Conservation (phyloP, 2,329 filamentous ascomycete species). For the Aspergillus novoparasiticus region DNA sequence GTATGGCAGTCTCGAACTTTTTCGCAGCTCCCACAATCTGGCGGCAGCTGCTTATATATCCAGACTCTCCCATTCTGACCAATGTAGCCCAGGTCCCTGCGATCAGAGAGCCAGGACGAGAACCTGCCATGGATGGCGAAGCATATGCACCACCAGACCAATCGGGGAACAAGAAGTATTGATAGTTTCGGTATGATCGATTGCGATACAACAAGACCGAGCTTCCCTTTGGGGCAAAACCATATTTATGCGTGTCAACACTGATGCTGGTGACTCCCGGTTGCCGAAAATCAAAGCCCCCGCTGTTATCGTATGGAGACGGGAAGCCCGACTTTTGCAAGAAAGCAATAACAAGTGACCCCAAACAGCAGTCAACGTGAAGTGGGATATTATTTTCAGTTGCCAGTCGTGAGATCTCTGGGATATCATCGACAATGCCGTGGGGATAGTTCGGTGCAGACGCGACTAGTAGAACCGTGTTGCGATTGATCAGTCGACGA, state of each 20-base stretch:
- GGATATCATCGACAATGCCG: slow-evolving; percentile 95
- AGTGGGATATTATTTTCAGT: slow-evolving; percentile 73
- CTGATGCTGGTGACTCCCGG: slow-evolving; percentile 94
- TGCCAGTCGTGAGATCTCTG: slow-evolving; percentile 79
- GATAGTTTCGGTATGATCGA: slow-evolving; percentile 75
- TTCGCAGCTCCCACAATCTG: slow-evolving; percentile 86
- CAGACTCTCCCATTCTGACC: slow-evolving; percentile 82
- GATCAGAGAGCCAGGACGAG: slow-evolving; percentile 88
- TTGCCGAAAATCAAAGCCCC: slow-evolving; percentile 82
- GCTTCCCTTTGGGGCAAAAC: slow-evolving; percentile 97
- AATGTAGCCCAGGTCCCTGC: slow-evolving; percentile 93
- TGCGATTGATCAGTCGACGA: slow-evolving; percentile 84
- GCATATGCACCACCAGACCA: slow-evolving; percentile 97
- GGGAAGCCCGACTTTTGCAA: slow-evolving; percentile 87
- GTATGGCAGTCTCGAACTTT: slow-evolving; percentile 78
- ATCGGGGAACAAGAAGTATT: slow-evolving; percentile 94
- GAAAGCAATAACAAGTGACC: slow-evolving; percentile 91
- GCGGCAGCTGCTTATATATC: slow-evolving; percentile 80
- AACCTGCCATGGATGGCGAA: slow-evolving; percentile 87
- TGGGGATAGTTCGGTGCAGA: slow-evolving; percentile 98
- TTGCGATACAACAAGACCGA: slow-evolving; percentile 89
- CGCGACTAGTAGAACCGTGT: slow-evolving; percentile 90
- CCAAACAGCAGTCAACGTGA: slow-evolving; percentile 96
- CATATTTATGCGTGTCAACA: slow-evolving; percentile 98
- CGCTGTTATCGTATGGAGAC: slow-evolving; percentile 32